Evolutionary conservation across 2,329 filamentous ascomycete genomes (phyloP), one percentile per base, ranked within the genome.

Genomic region (Ceratocystis alfenasii): DNA sequence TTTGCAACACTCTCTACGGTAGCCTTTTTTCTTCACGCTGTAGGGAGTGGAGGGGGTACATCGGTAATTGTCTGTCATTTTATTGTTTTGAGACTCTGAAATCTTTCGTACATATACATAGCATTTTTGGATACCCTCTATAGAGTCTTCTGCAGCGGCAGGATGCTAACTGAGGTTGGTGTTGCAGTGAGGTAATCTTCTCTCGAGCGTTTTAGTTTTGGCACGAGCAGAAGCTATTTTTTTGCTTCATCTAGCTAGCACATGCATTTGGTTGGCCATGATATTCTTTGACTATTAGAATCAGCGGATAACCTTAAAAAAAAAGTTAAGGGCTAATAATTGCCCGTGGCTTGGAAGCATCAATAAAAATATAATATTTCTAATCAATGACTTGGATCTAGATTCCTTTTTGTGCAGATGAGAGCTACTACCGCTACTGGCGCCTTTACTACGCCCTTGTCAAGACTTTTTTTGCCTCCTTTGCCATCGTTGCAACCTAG

Each of bases 91-190:
- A n/a, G 55, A 36, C 55, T 20, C 30, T 8, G 17, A 30, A 41
- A 57, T 45, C 48, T 64, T 48, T 55, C 20, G 36, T 59, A 41
- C 44, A 57, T 59, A 48, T 41, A 41, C 10, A 41, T 22, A 48
- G 28, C 44, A 30, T 48, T n/a, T 50, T 64, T 33, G 28, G 45
- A 64, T 64, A 64, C 36, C 28, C 25, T 36, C 46, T 57, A 25
- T 28, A 55, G 36, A 17, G 30, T 53, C 48, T 64, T 12, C 20
- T 55, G 33, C 7, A n/a, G 33, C 41, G 15, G 41, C 55, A 17
- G 20, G 20, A 44, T 17, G n/a, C 20, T 30, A 8, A n/a, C 53
- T 8, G 33, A 30, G 22, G 33, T 30, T n/a, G 3, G 15, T n/a
- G 55, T 10, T 33, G 3, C 8, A 6, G 28, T 20, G 30, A 36